Percentiles rank a stretch among this genome's conserved stretches.
Conservation (phyloP, 345 rosid species). For the Balakata baccata region DNA sequence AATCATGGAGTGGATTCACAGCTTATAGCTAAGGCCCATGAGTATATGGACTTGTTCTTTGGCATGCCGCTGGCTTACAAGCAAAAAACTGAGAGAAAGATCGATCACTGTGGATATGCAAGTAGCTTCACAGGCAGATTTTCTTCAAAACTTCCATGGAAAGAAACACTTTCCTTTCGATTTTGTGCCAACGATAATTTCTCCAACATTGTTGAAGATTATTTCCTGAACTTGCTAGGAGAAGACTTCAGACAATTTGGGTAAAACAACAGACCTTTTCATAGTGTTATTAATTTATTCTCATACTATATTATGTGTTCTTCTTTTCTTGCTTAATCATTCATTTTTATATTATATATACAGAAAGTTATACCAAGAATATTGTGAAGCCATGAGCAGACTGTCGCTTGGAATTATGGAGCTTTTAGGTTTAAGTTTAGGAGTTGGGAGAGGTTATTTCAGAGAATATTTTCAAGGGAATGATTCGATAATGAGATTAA, state of each 20-base stretch:
- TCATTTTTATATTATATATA: background rate
- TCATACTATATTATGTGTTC: background rate
- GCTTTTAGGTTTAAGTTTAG: constrained; percentile 73
- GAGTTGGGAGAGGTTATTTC: constrained; percentile 49
- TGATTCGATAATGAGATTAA: constrained; percentile 93
- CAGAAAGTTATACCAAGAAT: constrained; percentile 77
- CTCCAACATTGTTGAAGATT: constrained; percentile 55
- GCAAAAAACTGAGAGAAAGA: constrained; percentile 68
- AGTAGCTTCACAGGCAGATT: constrained; percentile 94
- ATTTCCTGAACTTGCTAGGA: constrained; percentile 63
- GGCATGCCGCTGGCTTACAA: constrained; percentile 61
- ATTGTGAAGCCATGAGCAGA: constrained; percentile 77
- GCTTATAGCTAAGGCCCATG: constrained; percentile 66
- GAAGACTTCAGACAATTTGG: constrained; percentile 62
- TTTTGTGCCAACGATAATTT: constrained; percentile 42
- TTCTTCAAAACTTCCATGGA: constrained; percentile 93
- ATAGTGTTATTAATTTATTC: background rate
- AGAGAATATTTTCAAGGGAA: constrained; percentile 68
- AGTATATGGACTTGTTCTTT: constrained; percentile 68
- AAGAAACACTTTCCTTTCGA: constrained; percentile 83
- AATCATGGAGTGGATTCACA: constrained; percentile 73
- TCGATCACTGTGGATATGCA: constrained; percentile 80
- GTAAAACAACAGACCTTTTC: constrained; percentile 30
- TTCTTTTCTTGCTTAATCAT: background rate
- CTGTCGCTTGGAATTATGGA: constrained; percentile 86